A percentile compares a stretch with the other conserved stretches of the same genome.
Evolutionary conservation across 345 rosid species (phyloP).

Genomic region (Trapa incisa): DNA sequence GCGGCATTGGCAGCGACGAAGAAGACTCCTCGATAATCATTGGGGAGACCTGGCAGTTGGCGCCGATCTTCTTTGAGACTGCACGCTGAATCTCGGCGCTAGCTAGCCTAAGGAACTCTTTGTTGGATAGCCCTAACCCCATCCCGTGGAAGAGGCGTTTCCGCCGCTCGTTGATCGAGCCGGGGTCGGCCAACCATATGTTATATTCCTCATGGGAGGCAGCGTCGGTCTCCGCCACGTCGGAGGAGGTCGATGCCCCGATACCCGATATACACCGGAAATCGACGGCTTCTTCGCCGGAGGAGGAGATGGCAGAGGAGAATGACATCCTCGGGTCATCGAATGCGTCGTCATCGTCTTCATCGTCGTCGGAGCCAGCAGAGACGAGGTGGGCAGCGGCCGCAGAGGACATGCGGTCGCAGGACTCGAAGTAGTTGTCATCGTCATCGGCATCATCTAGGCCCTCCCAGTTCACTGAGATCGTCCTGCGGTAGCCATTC

Average conservation of each 20-base stretch:
- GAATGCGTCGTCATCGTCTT: conserved; percentile 27
- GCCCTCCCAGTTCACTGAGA: conserved; percentile 71
- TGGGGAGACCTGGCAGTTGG: neutral
- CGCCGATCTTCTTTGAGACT: conserved; percentile 15
- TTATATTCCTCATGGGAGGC: conserved; percentile 39
- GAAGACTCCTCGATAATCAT: neutral
- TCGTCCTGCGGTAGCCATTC: conserved; percentile 45
- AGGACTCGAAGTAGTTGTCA: conserved; percentile 52
- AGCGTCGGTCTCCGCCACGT: neutral
- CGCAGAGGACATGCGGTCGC: conserved; percentile 38
- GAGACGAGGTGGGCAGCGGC: conserved; percentile 43
- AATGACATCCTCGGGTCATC: conserved; percentile 67
- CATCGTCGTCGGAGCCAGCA: conserved; percentile 43
- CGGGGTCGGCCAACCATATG: conserved; percentile 79
- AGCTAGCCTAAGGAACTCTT: conserved; percentile 22
- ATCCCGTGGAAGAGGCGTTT: conserved; percentile 59
- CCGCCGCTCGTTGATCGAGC: conserved; percentile 63
- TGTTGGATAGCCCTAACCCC: conserved; percentile 40
- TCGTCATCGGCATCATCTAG: conserved; percentile 59
- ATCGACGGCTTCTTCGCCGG: conserved; percentile 4
- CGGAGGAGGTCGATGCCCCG: conserved; percentile 10
- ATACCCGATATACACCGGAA: conserved; percentile 16
- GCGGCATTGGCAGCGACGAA: neutral
- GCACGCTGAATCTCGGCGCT: conserved; percentile 17
- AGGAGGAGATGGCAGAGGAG: conserved; percentile 35